A percentile compares a stretch with the other conserved stretches of the same genome.
Conservation (phyloP, 345 rosid genomes). For the Rubroshorea leprosula region DNA sequence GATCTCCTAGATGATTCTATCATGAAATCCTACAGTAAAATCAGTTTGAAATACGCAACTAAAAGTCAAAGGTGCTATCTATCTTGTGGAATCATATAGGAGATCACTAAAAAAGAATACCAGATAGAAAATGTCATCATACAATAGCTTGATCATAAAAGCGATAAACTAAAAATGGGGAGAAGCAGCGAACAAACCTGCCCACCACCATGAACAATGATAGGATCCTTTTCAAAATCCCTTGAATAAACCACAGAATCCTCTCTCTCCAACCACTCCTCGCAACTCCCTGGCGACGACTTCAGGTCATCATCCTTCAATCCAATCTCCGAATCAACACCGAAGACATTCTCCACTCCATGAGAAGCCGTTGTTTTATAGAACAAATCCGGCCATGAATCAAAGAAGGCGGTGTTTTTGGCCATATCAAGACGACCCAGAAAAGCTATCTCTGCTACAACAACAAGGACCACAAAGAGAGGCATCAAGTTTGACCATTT, state of each 20-base stretch:
- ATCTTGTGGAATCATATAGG: too few relatives aligned
- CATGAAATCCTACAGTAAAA: neutral
- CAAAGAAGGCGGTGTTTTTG: conserved; percentile 52
- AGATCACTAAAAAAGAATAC: too few relatives aligned
- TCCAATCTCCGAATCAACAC: conserved; percentile 8
- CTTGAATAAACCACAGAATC: conserved; percentile 63
- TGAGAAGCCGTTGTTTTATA: conserved; percentile 20
- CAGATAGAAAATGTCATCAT: too few relatives aligned
- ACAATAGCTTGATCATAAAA: neutral
- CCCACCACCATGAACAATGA: conserved; percentile 50
- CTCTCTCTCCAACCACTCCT: conserved; percentile 70
- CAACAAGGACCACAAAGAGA: conserved; percentile 57
- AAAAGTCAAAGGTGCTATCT: too few relatives aligned
- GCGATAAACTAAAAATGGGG: neutral
- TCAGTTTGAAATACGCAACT: too few relatives aligned
- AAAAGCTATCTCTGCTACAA: conserved; percentile 68
- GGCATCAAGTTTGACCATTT: conserved; percentile 62
- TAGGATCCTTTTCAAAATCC: conserved; percentile 68
- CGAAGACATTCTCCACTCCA: conserved; percentile 8
- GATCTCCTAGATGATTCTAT: too few relatives aligned
- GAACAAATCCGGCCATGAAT: conserved; percentile 68
- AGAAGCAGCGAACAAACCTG: conserved; percentile 29
- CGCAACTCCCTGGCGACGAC: conserved; percentile 41
- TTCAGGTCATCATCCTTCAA: conserved; percentile 12
- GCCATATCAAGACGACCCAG: conserved; percentile 76